These are phyloP conservation scores for Penicillium atrosanguineum DNA, from an alignment of 495 filamentous ascomycete species.

Conservation along the genomic window DNA sequence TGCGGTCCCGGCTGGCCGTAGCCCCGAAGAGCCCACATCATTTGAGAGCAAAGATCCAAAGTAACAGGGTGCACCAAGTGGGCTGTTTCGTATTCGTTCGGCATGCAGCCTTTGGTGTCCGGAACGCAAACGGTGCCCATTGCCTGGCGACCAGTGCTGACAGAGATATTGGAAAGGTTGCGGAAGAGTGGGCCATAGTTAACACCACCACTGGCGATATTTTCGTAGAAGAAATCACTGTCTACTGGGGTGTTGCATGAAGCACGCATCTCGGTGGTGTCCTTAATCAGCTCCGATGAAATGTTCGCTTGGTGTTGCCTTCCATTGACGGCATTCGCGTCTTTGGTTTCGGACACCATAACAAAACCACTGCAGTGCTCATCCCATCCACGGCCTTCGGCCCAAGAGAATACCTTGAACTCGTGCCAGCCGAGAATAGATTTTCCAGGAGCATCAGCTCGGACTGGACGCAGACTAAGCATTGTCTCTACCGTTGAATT, in stretches of 20 bases:
- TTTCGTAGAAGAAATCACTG: constrained; percentile 17
- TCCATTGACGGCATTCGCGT: constrained; percentile 29
- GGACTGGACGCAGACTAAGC: constrained; percentile 22
- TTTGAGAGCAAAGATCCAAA: constrained; percentile 45
- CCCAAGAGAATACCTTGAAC: constrained; percentile 39
- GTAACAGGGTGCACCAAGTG: constrained; percentile 46
- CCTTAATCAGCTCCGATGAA: too few relatives aligned
- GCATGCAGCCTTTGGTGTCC: constrained; percentile 49
- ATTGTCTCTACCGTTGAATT: constrained; percentile 31
- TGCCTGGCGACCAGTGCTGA: constrained; percentile 10
- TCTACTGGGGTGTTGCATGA: constrained; percentile 14
- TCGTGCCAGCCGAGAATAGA: constrained; percentile 42
- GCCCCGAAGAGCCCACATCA: constrained; percentile 26
- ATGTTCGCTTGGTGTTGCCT: constrained; percentile 4
- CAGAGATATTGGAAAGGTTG: constrained; percentile 27
- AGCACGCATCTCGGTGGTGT: too few relatives aligned
- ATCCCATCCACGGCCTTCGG: constrained; percentile 33
- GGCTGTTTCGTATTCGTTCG: constrained; percentile 39
- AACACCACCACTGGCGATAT: constrained; percentile 26
- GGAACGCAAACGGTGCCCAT: constrained; percentile 37
- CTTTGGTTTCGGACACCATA: constrained; percentile 24
- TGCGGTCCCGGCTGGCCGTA: constrained; percentile 18
- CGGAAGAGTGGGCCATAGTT: constrained; percentile 38
- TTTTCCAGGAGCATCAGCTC: constrained; percentile 19
- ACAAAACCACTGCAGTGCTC: constrained; percentile 43